A percentile compares a stretch with the other conserved stretches of the same genome.
Evolutionary conservation across 176 grass and related monocot species (phyloP).

Genomic region (Juncus inflexus): DNA sequence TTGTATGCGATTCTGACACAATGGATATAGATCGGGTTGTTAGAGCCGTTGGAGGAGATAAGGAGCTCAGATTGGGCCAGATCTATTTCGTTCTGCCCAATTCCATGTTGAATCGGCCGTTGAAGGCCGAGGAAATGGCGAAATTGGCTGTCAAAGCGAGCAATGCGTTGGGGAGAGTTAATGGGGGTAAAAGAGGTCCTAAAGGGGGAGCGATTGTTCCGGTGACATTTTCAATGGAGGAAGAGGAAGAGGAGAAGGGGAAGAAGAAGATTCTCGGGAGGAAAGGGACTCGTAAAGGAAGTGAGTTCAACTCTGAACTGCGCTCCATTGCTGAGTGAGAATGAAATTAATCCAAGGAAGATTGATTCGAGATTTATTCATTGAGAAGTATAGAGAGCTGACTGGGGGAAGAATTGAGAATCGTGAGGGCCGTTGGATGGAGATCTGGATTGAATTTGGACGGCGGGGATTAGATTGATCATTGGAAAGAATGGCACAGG

Average conservation of each 20-base stretch:
- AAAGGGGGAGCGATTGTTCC: slow-evolving; percentile 37
- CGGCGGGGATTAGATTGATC: too few relatives aligned
- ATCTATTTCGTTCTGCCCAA: slow-evolving; percentile 83
- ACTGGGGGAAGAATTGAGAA: too few relatives aligned
- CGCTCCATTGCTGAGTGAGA: slow-evolving; percentile 56
- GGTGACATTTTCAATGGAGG: slow-evolving; percentile 50
- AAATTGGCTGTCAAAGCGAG: slow-evolving; percentile 64
- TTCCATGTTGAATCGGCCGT: slow-evolving; percentile 39
- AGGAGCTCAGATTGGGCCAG: slow-evolving; percentile 58
- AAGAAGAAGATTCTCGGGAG: not conserved
- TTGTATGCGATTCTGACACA: slow-evolving; percentile 82
- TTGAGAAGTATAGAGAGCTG: too few relatives aligned
- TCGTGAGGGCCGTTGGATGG: too few relatives aligned
- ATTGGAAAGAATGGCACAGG: too few relatives aligned
- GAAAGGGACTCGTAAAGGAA: slow-evolving; percentile 14
- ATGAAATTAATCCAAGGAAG: not conserved
- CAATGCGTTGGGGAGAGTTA: slow-evolving; percentile 36
- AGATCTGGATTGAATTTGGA: too few relatives aligned
- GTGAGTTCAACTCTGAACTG: slow-evolving; percentile 52
- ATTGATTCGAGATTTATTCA: too few relatives aligned
- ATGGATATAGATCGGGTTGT: slow-evolving; percentile 59
- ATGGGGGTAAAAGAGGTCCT: slow-evolving; percentile 11
- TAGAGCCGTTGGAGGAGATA: slow-evolving; percentile 16
- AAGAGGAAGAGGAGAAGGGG: slow-evolving; percentile 15
- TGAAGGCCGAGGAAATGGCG: slow-evolving; percentile 60